Conservation (phyloP, 164 flowering plant species). For the Dillenia suffruticosa region DNA sequence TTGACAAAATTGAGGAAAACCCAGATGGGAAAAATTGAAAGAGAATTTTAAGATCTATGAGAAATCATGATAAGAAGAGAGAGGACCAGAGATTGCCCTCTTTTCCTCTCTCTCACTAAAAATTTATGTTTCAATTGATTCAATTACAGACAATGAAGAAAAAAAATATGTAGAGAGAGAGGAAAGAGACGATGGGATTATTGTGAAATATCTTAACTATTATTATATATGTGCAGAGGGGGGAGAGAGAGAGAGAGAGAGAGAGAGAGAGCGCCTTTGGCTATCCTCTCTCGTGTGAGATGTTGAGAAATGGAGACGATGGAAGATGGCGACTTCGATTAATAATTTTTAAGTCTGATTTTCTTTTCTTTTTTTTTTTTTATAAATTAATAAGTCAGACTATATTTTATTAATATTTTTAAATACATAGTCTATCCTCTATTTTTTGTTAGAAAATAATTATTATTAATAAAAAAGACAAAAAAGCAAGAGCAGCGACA, state of each 20-base stretch:
- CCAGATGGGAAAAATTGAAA: slow-evolving; percentile 15
- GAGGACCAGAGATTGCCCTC: slow-evolving; percentile 5
- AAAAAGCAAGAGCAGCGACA: too few species aligned
- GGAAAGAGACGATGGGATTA: slow-evolving; percentile 17
- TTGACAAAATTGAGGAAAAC: slow-evolving; percentile 4
- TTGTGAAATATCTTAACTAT: slow-evolving; percentile 14
- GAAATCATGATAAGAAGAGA: background rate
- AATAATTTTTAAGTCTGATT: background rate
- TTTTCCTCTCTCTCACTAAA: slow-evolving; percentile 16
- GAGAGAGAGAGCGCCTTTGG: slow-evolving; percentile 24
- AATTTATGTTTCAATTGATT: background rate
- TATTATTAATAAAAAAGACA: too few species aligned
- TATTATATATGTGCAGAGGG: too few species aligned
- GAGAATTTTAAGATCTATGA: slow-evolving; percentile 30
- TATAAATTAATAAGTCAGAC: background rate
- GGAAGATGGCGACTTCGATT: slow-evolving; percentile 33
- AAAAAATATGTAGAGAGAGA: slow-evolving; percentile 12
- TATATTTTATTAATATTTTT: background rate
- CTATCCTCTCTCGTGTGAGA: slow-evolving; percentile 43
- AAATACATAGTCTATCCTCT: background rate
- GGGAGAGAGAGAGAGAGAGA: slow-evolving; percentile 13
- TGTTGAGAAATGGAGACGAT: slow-evolving; percentile 24
- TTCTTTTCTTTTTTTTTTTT: background rate
- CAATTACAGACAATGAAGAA: slow-evolving; percentile 9
- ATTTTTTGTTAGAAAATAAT: too few species aligned